A percentile compares a stretch with the other conserved stretches of the same genome.
phyloP scores from a whole-genome alignment of 495 filamentous ascomycete species.

The Penicillium roqueforti region DNA sequence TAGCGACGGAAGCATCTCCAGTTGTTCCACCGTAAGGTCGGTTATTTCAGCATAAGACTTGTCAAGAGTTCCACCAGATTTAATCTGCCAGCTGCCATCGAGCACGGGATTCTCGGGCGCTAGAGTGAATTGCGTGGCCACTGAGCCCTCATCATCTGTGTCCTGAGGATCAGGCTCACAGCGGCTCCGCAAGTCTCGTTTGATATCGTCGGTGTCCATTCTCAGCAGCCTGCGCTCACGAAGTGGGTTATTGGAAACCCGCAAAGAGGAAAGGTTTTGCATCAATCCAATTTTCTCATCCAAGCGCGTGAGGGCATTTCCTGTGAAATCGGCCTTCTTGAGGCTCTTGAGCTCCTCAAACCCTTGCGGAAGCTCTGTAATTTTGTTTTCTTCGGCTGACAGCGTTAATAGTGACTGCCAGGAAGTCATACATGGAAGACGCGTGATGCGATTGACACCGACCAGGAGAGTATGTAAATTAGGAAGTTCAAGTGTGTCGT shows the following conservation, averaged over 20 bases:
- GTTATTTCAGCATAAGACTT: conserved; percentile 61
- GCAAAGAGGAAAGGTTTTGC: conserved; percentile 67
- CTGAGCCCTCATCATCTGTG: conserved; percentile 43
- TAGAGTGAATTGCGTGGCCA: conserved; percentile 44
- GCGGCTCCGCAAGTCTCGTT: conserved; percentile 65
- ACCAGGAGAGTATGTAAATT: conserved; percentile 69
- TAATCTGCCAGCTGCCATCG: conserved; percentile 54
- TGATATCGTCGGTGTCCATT: conserved; percentile 77
- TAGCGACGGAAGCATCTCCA: conserved; percentile 43
- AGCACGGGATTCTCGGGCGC: conserved; percentile 38
- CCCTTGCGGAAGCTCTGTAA: conserved; percentile 69
- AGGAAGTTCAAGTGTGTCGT: conserved; percentile 56
- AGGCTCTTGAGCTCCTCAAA: conserved; percentile 63
- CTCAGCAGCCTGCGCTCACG: conserved; percentile 78
- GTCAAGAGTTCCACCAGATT: conserved; percentile 68
- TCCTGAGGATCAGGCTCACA: conserved; percentile 55
- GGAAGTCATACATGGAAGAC: conserved; percentile 62
- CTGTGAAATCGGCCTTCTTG: conserved; percentile 72
- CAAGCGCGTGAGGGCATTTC: conserved; percentile 72
- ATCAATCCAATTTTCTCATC: conserved; percentile 77
- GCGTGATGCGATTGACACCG: conserved; percentile 68
- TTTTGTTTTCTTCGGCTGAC: conserved; percentile 72
- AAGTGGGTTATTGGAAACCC: conserved; percentile 80
- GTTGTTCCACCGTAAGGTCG: conserved; percentile 39
- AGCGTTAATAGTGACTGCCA: conserved; percentile 73